These are phyloP conservation scores for Irpex sp. DNA, from an alignment of 1,284 basidiomycete genomes.

Conservation along the genomic window DNA sequence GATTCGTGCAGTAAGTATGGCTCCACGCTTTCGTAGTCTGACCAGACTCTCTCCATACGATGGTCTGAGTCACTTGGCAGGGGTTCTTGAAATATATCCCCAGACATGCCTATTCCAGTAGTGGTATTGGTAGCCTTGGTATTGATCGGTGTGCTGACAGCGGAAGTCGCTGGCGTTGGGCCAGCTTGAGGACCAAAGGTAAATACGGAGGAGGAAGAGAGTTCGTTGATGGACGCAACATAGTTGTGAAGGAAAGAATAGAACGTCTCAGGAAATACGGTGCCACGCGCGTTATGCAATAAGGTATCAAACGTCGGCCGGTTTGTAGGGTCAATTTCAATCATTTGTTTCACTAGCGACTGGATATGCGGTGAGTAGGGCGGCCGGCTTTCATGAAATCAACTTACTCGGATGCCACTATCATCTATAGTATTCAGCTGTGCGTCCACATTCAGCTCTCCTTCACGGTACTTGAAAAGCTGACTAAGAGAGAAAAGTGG, in stretches of 20 bases:
- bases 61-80: slow-evolving; percentile 77
- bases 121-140: slow-evolving; percentile 12
- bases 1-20: slow-evolving; percentile 48
- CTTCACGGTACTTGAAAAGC: slow-evolving; percentile 91
- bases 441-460: slow-evolving; percentile 75
- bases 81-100: slow-evolving; percentile 31
- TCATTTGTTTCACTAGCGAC: slow-evolving; percentile 89
- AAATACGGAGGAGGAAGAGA: slow-evolving; percentile 44
- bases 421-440: slow-evolving; percentile 81
- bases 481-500: slow-evolving; percentile 94
- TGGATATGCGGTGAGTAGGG: slow-evolving; percentile 33
- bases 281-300: slow-evolving; percentile 75
- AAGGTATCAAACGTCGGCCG: slow-evolving; percentile 85
- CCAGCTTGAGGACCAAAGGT: slow-evolving; percentile 31
- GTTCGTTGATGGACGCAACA: slow-evolving; percentile 75
- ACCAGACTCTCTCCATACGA: slow-evolving; percentile 75
- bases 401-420: slow-evolving; percentile 71
- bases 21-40: slow-evolving; percentile 77
- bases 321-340: slow-evolving; percentile 71
- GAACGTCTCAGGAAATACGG: slow-evolving; percentile 88
- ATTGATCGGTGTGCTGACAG: slow-evolving; percentile 17
- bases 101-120: slow-evolving; percentile 12
- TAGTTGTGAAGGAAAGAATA: slow-evolving; percentile 95
- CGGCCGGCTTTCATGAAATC: not conserved
- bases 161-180: slow-evolving; percentile 23